A percentile compares a stretch with the other conserved stretches of the same genome.
Conservation (phyloP, 768 basidiomycete species). For the Postia placenta region DNA sequence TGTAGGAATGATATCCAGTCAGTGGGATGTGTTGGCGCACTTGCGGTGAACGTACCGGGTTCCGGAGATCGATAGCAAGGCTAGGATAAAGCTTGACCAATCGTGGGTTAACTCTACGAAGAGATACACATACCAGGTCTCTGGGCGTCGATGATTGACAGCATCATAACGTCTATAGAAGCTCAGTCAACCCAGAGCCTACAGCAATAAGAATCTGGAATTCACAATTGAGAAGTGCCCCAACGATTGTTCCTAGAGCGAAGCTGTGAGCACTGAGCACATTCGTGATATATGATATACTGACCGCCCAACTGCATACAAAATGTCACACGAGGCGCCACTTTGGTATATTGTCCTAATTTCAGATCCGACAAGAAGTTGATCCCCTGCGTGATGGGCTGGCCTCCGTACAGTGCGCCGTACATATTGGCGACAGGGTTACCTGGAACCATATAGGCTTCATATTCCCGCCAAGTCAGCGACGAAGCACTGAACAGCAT, state of each 20-base stretch:
- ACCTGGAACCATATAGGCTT: conserved; percentile 24
- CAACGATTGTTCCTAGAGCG: conserved; percentile 36
- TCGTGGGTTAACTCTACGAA: neutral
- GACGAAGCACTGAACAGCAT: neutral
- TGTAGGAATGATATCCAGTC: neutral
- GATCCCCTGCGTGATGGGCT: conserved; percentile 36
- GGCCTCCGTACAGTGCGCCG: conserved; percentile 37
- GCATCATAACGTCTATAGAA: conserved; percentile 22
- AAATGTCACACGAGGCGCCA: conserved; percentile 61
- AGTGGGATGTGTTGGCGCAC: neutral
- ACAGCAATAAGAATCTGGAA: neutral
- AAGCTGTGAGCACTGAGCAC: neutral
- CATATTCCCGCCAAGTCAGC: neutral
- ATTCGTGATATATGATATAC: neutral
- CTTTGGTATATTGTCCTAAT: conserved; percentile 48
- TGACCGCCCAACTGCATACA: conserved; percentile 27
- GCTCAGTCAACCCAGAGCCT: neutral
- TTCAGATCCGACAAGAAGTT: conserved; percentile 55
- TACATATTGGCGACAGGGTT: conserved; percentile 27
- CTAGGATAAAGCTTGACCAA: conserved; percentile 20
- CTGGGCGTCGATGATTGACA: conserved; percentile 21
- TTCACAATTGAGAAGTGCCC: conserved; percentile 37
- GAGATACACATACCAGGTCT: neutral
- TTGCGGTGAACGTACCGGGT: conserved; percentile 24
- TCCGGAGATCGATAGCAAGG: conserved; percentile 45